Evolutionary conservation across 768 basidiomycete genomes (phyloP), one percentile per base, ranked within the genome.

Genomic region (Tulasnella calospora): DNA sequence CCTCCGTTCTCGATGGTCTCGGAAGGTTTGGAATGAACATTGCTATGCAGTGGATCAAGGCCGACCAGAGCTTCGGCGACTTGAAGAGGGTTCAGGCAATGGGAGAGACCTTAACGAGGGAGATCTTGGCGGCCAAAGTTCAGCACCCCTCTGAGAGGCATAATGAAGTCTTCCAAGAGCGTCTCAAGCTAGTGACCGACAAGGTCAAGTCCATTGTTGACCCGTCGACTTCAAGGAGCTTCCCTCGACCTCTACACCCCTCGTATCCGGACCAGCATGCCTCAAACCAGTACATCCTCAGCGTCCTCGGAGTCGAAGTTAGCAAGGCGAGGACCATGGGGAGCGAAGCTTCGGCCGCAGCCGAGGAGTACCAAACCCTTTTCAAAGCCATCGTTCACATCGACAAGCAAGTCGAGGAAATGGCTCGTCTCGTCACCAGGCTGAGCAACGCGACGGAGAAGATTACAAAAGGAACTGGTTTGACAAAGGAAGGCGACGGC

Each of bases 41-140:
- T 23, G 75, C 75, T 21, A 76, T 76, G 75, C 75, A 76, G 55
- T 76, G 75, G 75, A 67, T 72, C 81, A 95, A 94, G 85, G 93
- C 92, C 61, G 95, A 97, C 82, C 92, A 95, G 83, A 87, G 93
- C 36, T 94, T 94, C 80, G 89, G 93, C 55, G 94, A 95, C 83
- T 92, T 92, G 9, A 87, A 89, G 86, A 94, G 93, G 84, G 94
- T 95, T 83, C 89, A 92, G 81, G 83, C 83, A 35, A 85, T 88
- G 36, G 91, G 92, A 13, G 89, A 90, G 81, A 89, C 88, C 57
- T 86, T 95, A 15, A 82, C 92, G 21, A 90, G 93, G 79, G 94
- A 95, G 82, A 89, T 95, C 36, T 90, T 92, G 81, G 89, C 87
- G 0, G 92, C 94, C 13, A 90, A 87, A 81, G 85, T 89, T 41